Base-by-base conservation (phyloP, 2,329 filamentous ascomycete species). In the Penicillium sp. region DNA sequence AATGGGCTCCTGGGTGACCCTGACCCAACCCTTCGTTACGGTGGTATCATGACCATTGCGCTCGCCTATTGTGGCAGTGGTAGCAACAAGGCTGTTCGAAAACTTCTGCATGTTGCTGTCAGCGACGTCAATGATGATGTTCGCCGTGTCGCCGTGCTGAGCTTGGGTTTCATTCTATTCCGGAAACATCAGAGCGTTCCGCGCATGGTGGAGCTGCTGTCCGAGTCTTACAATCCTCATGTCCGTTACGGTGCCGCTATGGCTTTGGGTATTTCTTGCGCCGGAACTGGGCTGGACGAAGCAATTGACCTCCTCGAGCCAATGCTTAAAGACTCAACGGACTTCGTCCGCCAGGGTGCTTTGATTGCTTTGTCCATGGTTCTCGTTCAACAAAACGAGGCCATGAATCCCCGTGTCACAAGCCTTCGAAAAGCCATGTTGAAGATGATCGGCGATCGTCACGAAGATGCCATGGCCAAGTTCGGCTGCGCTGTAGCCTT, bases 381-480 rank as follows among this genome's bases (percentile, higher is more conserved):
- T 61, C 85, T 98, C 79, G 88, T 96, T n/a, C 93, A 98, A 73
- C 93, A 97, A 69, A 98, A 97, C 63, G 93, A 98, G 72, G 85
- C 86, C 27, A 95, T 96, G 88, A 98, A 97, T 72, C 90, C 93
- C 61, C 96, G 97, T 76, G 91, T 96, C 41, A 82, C 84, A 24
- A 81, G 84, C 1, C 90, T 97, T 57, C 85, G 93, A 61, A 96
- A 96, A 76, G 90, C 88, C 3, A 81, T 98, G 52, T 86, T 89
- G 74, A 97, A 95, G 78, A 89, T 96, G 48, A 84, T 97, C 25
- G 83, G 86, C 35, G 93, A 98, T 68, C 85, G 93, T 45, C 93
- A 98, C 60, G 93, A 98, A 69, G 93, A 98, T 74, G 93, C 93
- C 51, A 97, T 98, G 91, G 94, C 93, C 66, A 98, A 98, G 70